Base-by-base conservation (phyloP, 352 stramenopile species). In the Phytopythium aichiense region DNA sequence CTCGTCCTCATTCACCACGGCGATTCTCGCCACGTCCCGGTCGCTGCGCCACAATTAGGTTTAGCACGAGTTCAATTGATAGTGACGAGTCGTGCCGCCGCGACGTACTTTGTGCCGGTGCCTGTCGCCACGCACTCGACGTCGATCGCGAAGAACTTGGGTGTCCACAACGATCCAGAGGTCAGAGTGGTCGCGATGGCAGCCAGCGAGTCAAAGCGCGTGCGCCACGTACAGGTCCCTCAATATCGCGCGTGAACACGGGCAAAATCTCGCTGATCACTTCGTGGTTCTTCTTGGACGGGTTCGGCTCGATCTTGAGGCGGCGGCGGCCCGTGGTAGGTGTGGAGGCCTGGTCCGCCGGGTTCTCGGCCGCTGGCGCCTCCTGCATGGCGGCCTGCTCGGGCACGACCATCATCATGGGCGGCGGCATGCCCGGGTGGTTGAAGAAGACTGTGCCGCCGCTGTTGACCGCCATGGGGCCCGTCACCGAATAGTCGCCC, bases 81-180 rank as follows among this genome's bases (percentile, higher is more conserved):
- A 56, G n/a, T 11, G 16, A 16, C 2, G 42, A 0, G 7, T 46
- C 15, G 0, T 46, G 18, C 20, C 13, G 11, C 45, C 45, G 6
- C 31, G 35, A 81, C 79, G 59, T 61, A 94, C 86, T 82, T 75
- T 43, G 72, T 85, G 55, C 85, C 88, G 31, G 71, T 87, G 18
- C 92, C 92, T 0, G 88, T 96, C 18, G 92, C 90, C 16, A 98
- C 88, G 69, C 92, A 98, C 71, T 98, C 92, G 57, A 98, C 90
- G 67, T 98, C 92, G 66, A 98, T 96, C 12, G 88, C 91, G 58
- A 92, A 97, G 67, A 97, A 96, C 81, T 91, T 31, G 7, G 35
- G 22, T 15, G 2, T 4, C 22, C 42, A 7, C 18, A 23, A 20
- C 51, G 28, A 35, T 23, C 2, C 7, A 45, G 46, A 56, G 45